Evolutionary conservation across 352 stramenopile genomes (phyloP), one percentile per base, ranked within the genome.

Genomic region (Phytopythium mirpurense): DNA sequence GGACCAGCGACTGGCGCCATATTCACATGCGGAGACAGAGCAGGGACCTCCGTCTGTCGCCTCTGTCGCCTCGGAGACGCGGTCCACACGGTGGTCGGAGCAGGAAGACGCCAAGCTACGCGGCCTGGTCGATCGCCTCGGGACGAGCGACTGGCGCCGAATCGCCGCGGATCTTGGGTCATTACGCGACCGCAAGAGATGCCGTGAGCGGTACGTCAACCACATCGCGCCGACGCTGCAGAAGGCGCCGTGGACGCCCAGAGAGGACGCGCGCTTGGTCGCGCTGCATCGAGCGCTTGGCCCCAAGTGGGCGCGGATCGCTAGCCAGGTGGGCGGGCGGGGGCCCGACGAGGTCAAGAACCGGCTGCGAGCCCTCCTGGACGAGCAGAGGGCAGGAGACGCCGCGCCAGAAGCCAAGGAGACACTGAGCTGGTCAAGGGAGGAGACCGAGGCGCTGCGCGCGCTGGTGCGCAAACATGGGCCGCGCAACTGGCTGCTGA

Each of bases 121-220:
- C 0, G 55, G 57, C 7, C 54, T 90, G 18, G 76, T 91, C n/a
- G 35, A 53, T 0, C 40, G 64, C 27, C 29, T 74, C 27, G 74
- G 77, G 1, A 36, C 16, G 0, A 27, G 29, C 10, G 57, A 75
- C 16, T 88, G 75, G 75, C 59, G 67, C 14, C 32, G 41, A n/a
- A 69, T 87, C 14, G 72, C 74, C 0, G 14, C 15, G 35, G 37
- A 76, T 15, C 73, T 90, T 12, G 27, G 15, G 19, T 62, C 70
- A 5, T 55, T 41, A 3, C 65, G 68, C 21, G 69, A 87, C 35
- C 76, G 83, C 19, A 93, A 90, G 58, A 63, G 78, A 7, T 90
- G 78, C 43, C 72, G 83, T 1, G 83, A 93, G 47, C 62, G 83
- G n/a, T 93, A 70, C 24, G 62, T 86, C 32, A 90, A 93, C 54